phyloP scores from a whole-genome alignment of 805 yeast species.

The Hanseniaspora osmophila region DNA sequence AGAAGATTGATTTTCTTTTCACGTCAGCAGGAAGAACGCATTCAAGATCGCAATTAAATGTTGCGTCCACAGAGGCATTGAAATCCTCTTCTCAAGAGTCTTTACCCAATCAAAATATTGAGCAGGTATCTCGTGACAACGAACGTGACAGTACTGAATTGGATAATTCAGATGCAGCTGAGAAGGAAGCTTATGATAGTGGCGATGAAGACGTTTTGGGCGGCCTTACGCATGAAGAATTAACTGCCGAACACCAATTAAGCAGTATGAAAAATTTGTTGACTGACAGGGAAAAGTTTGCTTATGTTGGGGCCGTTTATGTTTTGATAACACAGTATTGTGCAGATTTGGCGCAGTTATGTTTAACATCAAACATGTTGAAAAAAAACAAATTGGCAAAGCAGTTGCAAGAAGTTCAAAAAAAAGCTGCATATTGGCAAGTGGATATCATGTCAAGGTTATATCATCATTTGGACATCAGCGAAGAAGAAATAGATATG shows the following conservation, averaged over 20 bases:
- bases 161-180: conserved; percentile 19
- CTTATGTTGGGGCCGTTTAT: conserved; percentile 77
- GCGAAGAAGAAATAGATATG: conserved; percentile 70
- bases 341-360: conserved; percentile 50
- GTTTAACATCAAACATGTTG: conserved; percentile 35
- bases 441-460: conserved; percentile 53
- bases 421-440: conserved; percentile 76
- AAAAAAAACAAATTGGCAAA: conserved; percentile 37
- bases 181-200: conserved; percentile 19
- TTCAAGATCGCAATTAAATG: conserved; percentile 7
- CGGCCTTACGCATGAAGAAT: conserved; percentile 18
- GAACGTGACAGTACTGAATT: conserved; percentile 11
- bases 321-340: conserved; percentile 71
- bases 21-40: conserved; percentile 27
- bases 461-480: conserved; percentile 68
- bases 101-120: no score
- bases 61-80: neutral
- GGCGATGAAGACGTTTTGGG: conserved; percentile 29
- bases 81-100: no score
- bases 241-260: conserved; percentile 36
- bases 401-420: conserved; percentile 52
- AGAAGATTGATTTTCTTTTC: conserved; percentile 38
- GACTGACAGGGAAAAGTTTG: conserved; percentile 73
- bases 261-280: conserved; percentile 70
- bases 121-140: conserved; percentile 1